Evolutionary conservation across 768 basidiomycete species (phyloP), one percentile per base, ranked within the genome.

Genomic region (Psilocybe sp.): DNA sequence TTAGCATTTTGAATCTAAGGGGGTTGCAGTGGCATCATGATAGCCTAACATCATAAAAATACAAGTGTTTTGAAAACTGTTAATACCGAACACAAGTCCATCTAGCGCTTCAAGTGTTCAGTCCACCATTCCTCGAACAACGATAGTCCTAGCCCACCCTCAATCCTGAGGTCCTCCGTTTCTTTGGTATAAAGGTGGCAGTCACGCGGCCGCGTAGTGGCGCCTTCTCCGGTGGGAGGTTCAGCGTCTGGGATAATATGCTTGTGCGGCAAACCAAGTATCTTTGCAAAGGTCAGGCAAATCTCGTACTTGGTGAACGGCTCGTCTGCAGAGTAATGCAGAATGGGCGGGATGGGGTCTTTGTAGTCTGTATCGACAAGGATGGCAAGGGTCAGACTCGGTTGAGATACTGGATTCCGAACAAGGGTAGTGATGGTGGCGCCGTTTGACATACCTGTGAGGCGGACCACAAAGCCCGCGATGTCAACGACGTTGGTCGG

Each of bases 261-360:
- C 1, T 57, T 64, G 60, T 90, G 87, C 10, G 89, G 78, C 0
- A 92, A 68, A 5, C 75, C 70, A 31, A 96, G 79, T 44, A 91
- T 76, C 51, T 75, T 76, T 8, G 87, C 81, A 57, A 93, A 89
- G 34, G 88, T 72, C 23, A 89, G 72, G 62, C 91, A 92, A 56
- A 98, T 97, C 58, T 89, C 88, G 69, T 94, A 97, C 71, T 98
- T 98, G 8, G 94, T 97, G 64, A 87, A 83, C 1, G 88, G 82
- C 59, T 91, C 87, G 14, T 81, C 78, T 2, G 81, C 82, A 4
- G 92, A 88, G 66, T 92, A 98, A 67, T 98, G 96, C 4, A 98
- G 54, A 44, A 97, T 85, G 0, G 79, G 73, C 0, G 91, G 89
- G 15, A 90, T 70, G 1, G 74, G 46, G 34, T 58, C 66, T 48